phyloP scores from a whole-genome alignment of 1,284 basidiomycete species.

The Cutaneotrichosporon cyanovorans region DNA sequence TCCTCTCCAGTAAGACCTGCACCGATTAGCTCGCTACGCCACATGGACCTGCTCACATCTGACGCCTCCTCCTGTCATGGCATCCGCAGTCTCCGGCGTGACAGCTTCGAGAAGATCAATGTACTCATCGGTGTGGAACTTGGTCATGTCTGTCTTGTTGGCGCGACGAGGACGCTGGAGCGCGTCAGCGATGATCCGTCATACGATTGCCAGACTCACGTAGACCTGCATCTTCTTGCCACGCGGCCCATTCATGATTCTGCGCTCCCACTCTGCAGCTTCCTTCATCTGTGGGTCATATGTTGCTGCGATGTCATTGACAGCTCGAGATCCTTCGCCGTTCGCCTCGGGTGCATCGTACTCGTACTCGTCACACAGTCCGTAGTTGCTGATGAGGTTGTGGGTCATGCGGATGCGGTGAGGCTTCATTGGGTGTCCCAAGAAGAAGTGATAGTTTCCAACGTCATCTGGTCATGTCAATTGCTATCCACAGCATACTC shows the following conservation, averaged over 20 bases:
- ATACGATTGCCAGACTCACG: constrained; percentile 51
- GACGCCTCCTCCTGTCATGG: constrained; percentile 72
- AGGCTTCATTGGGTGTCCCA: constrained; percentile 90
- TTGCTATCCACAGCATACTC: neutral
- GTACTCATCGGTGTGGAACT: constrained; percentile 98
- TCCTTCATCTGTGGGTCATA: constrained; percentile 19
- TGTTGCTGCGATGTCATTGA: constrained; percentile 23
- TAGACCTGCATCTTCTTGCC: constrained; percentile 71
- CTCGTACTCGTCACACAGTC: constrained; percentile 51
- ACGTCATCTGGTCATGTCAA: constrained; percentile 30
- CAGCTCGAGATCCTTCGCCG: constrained; percentile 22
- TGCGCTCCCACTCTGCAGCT: constrained; percentile 23
- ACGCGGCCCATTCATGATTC: constrained; percentile 27
- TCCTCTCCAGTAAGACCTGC: constrained; percentile 87
- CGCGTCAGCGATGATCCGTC: neutral
- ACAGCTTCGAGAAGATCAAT: constrained; percentile 82
- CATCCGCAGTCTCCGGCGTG: constrained; percentile 76
- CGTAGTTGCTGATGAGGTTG: constrained; percentile 82
- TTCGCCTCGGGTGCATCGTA: constrained; percentile 22
- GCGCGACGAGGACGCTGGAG: constrained; percentile 70
- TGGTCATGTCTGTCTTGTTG: constrained; percentile 71
- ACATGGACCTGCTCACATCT: constrained; percentile 59
- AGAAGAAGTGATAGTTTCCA: constrained; percentile 61
- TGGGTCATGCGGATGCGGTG: constrained; percentile 89
- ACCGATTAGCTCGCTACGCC: constrained; percentile 1